These are phyloP conservation scores for Neurospora sp. DNA, from an alignment of 495 filamentous ascomycete species.

Conservation along the genomic window DNA sequence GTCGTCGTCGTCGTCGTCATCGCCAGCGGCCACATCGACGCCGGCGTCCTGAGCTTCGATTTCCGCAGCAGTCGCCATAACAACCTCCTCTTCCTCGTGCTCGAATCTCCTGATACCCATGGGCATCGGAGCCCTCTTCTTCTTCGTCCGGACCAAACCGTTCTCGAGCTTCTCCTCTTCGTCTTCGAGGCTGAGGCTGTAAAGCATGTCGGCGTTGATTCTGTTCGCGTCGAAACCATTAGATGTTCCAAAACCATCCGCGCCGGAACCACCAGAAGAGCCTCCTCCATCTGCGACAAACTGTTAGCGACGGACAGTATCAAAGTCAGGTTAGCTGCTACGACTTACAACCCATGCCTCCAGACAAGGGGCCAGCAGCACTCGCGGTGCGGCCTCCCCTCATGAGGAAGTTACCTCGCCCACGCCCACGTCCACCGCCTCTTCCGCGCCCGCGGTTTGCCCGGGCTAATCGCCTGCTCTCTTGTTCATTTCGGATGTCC, in stretches of 20 bases:
- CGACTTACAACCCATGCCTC: conserved; percentile 22
- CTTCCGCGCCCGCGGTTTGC: conserved; percentile 20
- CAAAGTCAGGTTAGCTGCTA: neutral
- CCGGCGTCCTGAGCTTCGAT: conserved; percentile 29
- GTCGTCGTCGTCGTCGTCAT: conserved; percentile 23
- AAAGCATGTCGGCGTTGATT: conserved; percentile 34
- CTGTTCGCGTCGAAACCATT: conserved; percentile 21
- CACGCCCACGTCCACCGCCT: conserved; percentile 28
- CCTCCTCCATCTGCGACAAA: conserved; percentile 19
- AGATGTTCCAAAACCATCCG: conserved; percentile 14
- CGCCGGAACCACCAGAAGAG: conserved; percentile 20
- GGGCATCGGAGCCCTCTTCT: conserved; percentile 18
- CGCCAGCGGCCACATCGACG: conserved; percentile 7
- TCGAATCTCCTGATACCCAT: conserved; percentile 43
- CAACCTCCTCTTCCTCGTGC: conserved; percentile 41
- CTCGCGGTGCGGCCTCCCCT: conserved; percentile 15
- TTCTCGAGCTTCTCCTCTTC: conserved; percentile 16
- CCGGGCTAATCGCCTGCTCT: conserved; percentile 12
- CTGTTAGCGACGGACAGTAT: neutral
- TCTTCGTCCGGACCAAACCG: conserved; percentile 9
- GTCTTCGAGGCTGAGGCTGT: conserved; percentile 18
- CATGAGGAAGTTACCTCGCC: conserved; percentile 26
- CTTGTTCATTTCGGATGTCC: conserved; percentile 23
- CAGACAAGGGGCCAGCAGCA: conserved; percentile 30
- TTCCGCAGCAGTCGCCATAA: conserved; percentile 44